Base-by-base conservation (phyloP, 345 rosid species). In the Chamaenerion angustifolium region DNA sequence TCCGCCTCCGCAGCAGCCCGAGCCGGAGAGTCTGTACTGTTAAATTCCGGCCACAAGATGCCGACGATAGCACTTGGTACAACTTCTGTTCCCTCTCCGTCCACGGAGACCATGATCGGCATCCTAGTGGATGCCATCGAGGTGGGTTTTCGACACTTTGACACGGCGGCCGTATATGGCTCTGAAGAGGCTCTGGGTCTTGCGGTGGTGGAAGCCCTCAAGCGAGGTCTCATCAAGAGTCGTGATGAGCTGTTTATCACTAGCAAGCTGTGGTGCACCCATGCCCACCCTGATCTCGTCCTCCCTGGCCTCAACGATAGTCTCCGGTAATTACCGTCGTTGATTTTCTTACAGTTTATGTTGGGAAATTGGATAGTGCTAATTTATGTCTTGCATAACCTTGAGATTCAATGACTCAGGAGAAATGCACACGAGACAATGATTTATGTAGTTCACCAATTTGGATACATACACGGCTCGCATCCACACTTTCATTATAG, bases 21-120 rank as follows among this genome's bases (percentile, higher is more conserved):
- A 3, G 37, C 6, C 37, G 37, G 37, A 31, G 37, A 31, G 3
- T 40, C 40, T 0, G 37, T 49, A 31, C 16, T 11, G 16, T 41
- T 49, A 3, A 49, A 11, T 40, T 49, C 46, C 48, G 45, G 35
- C 57, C 40, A 21, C 17, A 12, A 15, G 16, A 57, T 68, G 18
- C 68, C 62, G 3, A 41, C 56, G 8, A 0, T 68, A 8, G 67
- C 70, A 1, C 59, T 57, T n/a, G 75, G 70, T 9, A 70, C 71
- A 12, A 59, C 54, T 1, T 56, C 59, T 0, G 45, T 11, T 31
- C 70, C 68, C 0, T 59, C 54, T 45, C 47, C 46, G 4, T 12
- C 43, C 12, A 2, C 49, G 3, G 53, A 57, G 18, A 11, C 16
- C 45, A n/a, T 57, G 12, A 43, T 10, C 23, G 37, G 43, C 2